phyloP scores from a whole-genome alignment of 1,139 yeast species.

The Pichia sp. region DNA sequence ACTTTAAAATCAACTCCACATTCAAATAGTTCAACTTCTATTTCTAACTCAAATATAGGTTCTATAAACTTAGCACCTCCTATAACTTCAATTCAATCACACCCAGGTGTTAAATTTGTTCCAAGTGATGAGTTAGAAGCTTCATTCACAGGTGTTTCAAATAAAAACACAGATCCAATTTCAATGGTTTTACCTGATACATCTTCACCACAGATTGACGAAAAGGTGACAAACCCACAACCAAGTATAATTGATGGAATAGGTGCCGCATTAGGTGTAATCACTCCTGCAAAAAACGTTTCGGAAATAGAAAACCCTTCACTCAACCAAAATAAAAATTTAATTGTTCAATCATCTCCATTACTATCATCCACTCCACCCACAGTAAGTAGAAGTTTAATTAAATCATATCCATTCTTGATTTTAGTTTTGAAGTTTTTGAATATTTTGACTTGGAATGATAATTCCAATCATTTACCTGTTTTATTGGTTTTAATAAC shows the following conservation, averaged over 20 bases:
- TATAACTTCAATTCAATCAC: slow-evolving; percentile 8
- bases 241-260: slow-evolving; percentile 7
- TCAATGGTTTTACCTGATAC: slow-evolving; percentile 13
- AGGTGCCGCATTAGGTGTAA: slow-evolving; percentile 7
- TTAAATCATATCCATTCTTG: slow-evolving; percentile 78
- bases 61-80: neutral
- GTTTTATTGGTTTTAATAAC: slow-evolving; percentile 44
- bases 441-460: slow-evolving; percentile 85
- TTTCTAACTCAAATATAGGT: neutral
- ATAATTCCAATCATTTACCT: slow-evolving; percentile 66
- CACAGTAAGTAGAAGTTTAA: slow-evolving; percentile 74
- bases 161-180: slow-evolving; percentile 12
- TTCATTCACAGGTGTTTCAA: slow-evolving; percentile 33
- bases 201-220: neutral
- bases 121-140: slow-evolving; percentile 33
- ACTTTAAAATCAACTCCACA: neutral
- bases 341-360: slow-evolving; percentile 46
- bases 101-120: slow-evolving; percentile 22
- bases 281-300: neutral
- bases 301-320: neutral
- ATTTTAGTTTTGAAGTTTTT: slow-evolving; percentile 62
- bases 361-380: slow-evolving; percentile 81
- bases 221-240: neutral
- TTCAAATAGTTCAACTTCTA: neutral
- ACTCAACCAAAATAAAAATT: neutral